phyloP scores from a whole-genome alignment of 306 rosid genomes.

The Biancaea sappan region DNA sequence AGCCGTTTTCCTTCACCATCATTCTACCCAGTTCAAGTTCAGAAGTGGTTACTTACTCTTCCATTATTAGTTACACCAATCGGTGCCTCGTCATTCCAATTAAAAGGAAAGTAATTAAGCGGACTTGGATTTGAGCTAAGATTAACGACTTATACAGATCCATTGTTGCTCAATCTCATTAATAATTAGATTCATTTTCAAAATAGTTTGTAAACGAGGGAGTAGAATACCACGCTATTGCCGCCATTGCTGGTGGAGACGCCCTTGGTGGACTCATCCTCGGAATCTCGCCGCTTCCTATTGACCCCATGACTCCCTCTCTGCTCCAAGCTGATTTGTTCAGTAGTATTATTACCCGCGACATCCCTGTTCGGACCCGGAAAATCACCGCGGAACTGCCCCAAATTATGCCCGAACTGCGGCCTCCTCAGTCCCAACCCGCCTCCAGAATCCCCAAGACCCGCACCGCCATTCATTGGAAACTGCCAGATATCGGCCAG shows the following conservation, averaged over 20 bases:
- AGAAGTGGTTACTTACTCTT: not conserved
- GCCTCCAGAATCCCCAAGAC: constrained; percentile 36
- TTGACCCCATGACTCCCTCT: constrained; percentile 26
- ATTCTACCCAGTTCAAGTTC: constrained; percentile 48
- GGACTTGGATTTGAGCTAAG: constrained; percentile 11
- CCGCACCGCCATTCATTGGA: constrained; percentile 38
- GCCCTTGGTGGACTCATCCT: constrained; percentile 55
- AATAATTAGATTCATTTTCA: not conserved
- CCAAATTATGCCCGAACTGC: constrained; percentile 44
- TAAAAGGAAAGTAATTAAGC: not conserved
- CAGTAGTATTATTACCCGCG: constrained; percentile 39
- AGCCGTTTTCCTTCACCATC: constrained; percentile 62
- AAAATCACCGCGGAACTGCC: constrained; percentile 47
- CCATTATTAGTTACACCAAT: not conserved
- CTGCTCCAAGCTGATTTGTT: constrained; percentile 49
- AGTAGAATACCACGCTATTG: constrained; percentile 56
- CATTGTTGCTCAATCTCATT: not conserved
- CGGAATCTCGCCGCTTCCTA: constrained; percentile 60
- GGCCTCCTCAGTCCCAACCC: constrained; percentile 54
- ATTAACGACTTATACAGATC: constrained; percentile 25
- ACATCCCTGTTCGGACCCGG: constrained; percentile 44
- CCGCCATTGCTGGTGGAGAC: constrained; percentile 57
- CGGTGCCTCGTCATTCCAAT: no score
- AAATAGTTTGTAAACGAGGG: not conserved
- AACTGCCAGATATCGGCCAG: constrained; percentile 82